phyloP scores from a whole-genome alignment of 305 asterid species.

The Plantago coronopus region DNA sequence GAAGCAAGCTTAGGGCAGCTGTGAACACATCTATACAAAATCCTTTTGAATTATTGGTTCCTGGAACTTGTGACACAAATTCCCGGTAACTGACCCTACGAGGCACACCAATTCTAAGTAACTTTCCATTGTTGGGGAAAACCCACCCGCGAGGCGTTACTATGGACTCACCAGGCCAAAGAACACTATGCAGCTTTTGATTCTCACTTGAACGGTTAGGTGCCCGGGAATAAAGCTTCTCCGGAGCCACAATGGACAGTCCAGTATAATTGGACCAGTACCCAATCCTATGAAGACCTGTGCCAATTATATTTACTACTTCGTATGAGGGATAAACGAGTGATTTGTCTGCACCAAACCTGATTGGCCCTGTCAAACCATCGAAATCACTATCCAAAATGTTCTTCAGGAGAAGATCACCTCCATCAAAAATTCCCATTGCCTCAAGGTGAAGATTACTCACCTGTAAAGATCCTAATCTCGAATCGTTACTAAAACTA shows the following conservation, averaged over 20 bases:
- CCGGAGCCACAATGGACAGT: constrained; percentile 42
- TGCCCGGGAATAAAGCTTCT: constrained; percentile 29
- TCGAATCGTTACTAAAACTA: constrained; percentile 41
- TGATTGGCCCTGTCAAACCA: constrained; percentile 48
- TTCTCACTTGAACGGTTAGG: constrained; percentile 34
- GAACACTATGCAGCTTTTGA: constrained; percentile 34
- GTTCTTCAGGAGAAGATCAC: constrained; percentile 39
- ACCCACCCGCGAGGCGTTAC: constrained; percentile 64
- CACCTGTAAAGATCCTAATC: constrained; percentile 23
- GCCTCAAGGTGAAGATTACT: constrained; percentile 36
- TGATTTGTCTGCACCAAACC: constrained; percentile 38
- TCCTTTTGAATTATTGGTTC: constrained; percentile 36
- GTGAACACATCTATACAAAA: constrained; percentile 59
- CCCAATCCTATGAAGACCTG: constrained; percentile 45
- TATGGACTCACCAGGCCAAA: constrained; percentile 54
- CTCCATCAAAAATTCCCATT: constrained; percentile 43
- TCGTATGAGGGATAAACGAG: constrained; percentile 48
- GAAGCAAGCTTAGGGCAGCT: constrained; percentile 51
- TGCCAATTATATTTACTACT: constrained; percentile 47
- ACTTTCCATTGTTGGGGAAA: constrained; percentile 49
- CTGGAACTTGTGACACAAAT: constrained; percentile 39
- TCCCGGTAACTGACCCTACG: constrained; percentile 39
- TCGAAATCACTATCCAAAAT: constrained; percentile 35
- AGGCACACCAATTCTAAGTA: constrained; percentile 53
- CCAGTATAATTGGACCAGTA: constrained; percentile 56